Conservation (phyloP, 495 filamentous ascomycete species). For the Aspergillus olivimuriae region DNA sequence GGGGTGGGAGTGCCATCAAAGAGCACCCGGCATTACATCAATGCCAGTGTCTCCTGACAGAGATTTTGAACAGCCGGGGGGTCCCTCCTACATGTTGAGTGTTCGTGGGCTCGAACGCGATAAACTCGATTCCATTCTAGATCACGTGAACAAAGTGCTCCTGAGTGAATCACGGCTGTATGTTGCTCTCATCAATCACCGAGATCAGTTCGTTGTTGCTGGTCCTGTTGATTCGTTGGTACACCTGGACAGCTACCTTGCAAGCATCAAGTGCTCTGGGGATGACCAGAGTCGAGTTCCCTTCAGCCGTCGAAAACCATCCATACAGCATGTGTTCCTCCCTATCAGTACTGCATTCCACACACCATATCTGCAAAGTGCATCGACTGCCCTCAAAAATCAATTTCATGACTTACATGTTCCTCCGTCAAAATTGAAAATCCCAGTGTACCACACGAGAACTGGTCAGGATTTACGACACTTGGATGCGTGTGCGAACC, state of each 20-base stretch:
- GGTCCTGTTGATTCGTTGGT: constrained; percentile 22
- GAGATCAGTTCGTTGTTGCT: constrained; percentile 24
- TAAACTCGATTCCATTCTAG: constrained; percentile 1
- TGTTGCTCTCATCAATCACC: constrained; percentile 25
- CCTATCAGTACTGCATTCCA: constrained; percentile 31
- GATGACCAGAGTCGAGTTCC: constrained; percentile 17
- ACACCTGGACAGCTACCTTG: constrained; percentile 10
- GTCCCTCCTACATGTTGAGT: constrained; percentile 16
- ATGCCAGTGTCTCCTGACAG: neutral
- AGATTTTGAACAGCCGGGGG: neutral
- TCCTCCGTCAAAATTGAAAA: constrained; percentile 12
- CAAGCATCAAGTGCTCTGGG: constrained; percentile 1
- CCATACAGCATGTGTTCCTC: constrained; percentile 17
- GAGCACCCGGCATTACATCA: constrained; percentile 8
- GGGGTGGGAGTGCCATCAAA: constrained; percentile 17
- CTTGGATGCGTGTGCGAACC: constrained; percentile 4
- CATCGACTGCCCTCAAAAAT: constrained; percentile 10
- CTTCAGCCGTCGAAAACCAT: constrained; percentile 14
- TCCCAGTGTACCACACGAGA: constrained; percentile 30
- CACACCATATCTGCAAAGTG: constrained; percentile 21
- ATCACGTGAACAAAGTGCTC: constrained; percentile 7
- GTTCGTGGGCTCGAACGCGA: constrained; percentile 6
- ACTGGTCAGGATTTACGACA: constrained; percentile 23
- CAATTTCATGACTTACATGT: constrained; percentile 13
- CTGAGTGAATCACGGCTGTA: constrained; percentile 9